Base-by-base conservation (phyloP, 805 yeast genomes). In the Maudiozyma serrabonitensis region DNA sequence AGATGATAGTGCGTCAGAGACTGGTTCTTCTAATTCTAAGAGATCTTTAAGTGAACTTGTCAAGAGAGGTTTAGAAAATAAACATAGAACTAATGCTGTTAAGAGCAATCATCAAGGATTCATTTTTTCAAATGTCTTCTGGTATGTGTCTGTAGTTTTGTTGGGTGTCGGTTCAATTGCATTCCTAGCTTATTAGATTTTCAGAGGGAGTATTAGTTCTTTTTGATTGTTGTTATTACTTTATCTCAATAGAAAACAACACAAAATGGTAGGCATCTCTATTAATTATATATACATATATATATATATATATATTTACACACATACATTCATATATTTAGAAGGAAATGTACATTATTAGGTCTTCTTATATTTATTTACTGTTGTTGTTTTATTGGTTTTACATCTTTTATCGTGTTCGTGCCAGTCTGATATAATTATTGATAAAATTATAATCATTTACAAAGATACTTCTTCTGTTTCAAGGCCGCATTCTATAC, bases 401-500 rank as follows among this genome's bases (percentile, higher is more conserved):
- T 21, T 4, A n/a, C 23, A 21, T 21, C 23, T 21, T 21, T 21
- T 21, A 3, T 21, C 23, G 4, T 21, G 3, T 21, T 21, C 23
- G 4, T 21, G 23, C 3, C 23, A 21, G 23, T 4, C 23, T 21
- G 23, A 21, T 21, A 21, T 21, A 21, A 21, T 21, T 3, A 21
- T 21, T 3, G 23, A 37, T 3, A 37, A 37, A 5, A n/a, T 18
- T 6, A 31, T 23, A 13, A 26, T 13, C n/a, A 21, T 28, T 28
- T 16, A 48, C 25, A 47, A n/a, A 11, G 48, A 38, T n/a, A 52
- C 46, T 40, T 89, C 96, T 59, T 87, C 93, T 0, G 82, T 79
- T 58, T 87, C 93, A 56, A 88, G 73, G 0, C 96, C 96, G 69
- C 97, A 89, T 26, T 75, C 84, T 2, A 73, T 65, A 61, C 97